Evolutionary conservation across 2,329 filamentous ascomycete species (phyloP), one percentile per base, ranked within the genome.

Genomic region (Colletotrichum noveboracense): DNA sequence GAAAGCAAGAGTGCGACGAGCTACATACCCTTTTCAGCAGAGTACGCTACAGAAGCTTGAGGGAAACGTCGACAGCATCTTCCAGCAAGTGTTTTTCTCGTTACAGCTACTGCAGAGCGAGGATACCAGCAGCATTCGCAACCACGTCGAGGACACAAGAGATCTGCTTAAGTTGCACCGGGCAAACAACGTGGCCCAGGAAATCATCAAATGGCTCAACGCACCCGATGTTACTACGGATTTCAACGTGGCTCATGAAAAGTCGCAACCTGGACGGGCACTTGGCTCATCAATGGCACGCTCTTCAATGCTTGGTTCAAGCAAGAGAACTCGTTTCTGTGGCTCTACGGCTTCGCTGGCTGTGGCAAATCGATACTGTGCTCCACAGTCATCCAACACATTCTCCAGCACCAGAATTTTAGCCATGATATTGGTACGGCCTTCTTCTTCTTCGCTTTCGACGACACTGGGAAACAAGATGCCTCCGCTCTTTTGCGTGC

Each of bases 401-500:
- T 79, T 2, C 74, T 76, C 14, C 75, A 77, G 6, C 74, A 79
- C 62, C 78, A 66, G 4, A 72, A 61, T 6, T 79, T 74, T 8
- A 78, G 79, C 13, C 76, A 76, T 5, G 60, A 70, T 5, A 78
- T 81, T 10, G 83, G 80, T 1, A 64, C 86, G 8, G 82, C 80
- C 2, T 85, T 83, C 74, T 87, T 87, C 78, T 87, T 82, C 78
- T 87, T 87, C 66, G 81, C 83, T 7, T 86, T 85, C 74, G 83
- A 82, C 52, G 84, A 86, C 60, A 36, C 76, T 1, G 58, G 48
- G 6, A 86, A 86, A 55, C 82, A 84, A 74, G 75, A 81, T 24
- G 32, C 75, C 0, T 82, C 78, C 1, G 78, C 80, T 3, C 80
- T 86, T 78, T 75, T 86, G 3, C 80, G 83, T 7, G 79, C 82